Evolutionary conservation across 768 basidiomycete species (phyloP).

Genomic region (Boletus subparvulus): DNA sequence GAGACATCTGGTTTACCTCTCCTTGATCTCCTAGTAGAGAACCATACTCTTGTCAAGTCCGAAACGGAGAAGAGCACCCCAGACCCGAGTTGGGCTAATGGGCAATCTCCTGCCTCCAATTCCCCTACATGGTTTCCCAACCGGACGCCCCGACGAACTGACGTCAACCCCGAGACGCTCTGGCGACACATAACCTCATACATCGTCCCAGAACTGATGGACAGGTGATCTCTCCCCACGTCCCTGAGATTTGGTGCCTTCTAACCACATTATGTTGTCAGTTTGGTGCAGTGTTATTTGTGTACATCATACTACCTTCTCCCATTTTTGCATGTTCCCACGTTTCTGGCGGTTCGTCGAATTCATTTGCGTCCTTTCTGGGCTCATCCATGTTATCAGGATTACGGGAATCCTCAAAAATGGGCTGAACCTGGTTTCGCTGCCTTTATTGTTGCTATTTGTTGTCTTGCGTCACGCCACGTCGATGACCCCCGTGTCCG

Average conservation of each 20-base stretch:
- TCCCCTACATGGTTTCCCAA: conserved; percentile 78
- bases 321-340: conserved; percentile 90
- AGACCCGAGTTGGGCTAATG: conserved; percentile 30
- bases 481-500: conserved; percentile 91
- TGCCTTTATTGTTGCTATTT: conserved; percentile 89
- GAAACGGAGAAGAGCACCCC: conserved; percentile 30
- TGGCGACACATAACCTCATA: conserved; percentile 87
- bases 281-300: conserved; percentile 79
- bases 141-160: conserved; percentile 67
- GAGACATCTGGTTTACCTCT: conserved; percentile 91
- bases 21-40: conserved; percentile 78
- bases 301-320: conserved; percentile 93
- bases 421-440: conserved; percentile 97
- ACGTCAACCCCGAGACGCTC: conserved; percentile 81
- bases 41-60: conserved; percentile 46
- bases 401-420: conserved; percentile 91
- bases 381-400: conserved; percentile 43
- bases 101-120: conserved; percentile 37
- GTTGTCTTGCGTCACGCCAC: conserved; percentile 88
- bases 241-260: conserved; percentile 8
- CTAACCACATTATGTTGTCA: conserved; percentile 30
- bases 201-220: conserved; percentile 90
- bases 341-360: conserved; percentile 68
- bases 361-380: conserved; percentile 7
- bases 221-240: conserved; percentile 57